These are phyloP conservation scores for Salvia splendens DNA, from an alignment of 257 asterid genomes.

Conservation along the genomic window DNA sequence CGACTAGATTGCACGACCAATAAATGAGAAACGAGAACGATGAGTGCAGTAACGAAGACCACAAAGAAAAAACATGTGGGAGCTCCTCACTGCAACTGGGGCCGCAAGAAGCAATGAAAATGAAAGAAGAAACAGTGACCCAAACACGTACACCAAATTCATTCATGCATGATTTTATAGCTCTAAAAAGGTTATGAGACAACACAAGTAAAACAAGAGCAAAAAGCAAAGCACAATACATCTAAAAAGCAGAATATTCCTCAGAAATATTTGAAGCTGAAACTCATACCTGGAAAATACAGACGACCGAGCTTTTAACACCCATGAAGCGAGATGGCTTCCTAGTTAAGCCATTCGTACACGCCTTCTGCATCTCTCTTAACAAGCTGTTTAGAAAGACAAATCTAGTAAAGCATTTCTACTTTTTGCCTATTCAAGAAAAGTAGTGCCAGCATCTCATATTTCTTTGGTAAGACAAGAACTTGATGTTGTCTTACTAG, in stretches of 20 bases:
- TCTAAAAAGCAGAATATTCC: background rate
- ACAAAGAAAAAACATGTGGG: background rate
- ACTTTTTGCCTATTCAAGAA: background rate
- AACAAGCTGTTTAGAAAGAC: slow-evolving; percentile 7
- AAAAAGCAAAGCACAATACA: background rate
- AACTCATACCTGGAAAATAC: background rate
- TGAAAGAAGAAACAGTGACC: slow-evolving; percentile 5
- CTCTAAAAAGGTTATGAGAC: background rate
- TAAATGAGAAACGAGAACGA: background rate
- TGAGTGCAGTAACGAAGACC: background rate
- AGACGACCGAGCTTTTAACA: background rate
- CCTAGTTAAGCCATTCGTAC: background rate
- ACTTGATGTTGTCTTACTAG: background rate
- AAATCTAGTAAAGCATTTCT: background rate
- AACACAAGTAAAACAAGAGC: background rate
- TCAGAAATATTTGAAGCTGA: background rate
- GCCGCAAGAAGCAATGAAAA: background rate
- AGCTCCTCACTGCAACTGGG: background rate
- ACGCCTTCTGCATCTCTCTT: background rate
- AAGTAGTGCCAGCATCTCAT: background rate
- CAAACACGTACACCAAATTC: slow-evolving; percentile 8
- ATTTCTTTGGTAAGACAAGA: background rate
- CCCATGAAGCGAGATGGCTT: background rate
- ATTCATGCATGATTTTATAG: slow-evolving; percentile 18
- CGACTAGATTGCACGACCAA: background rate